Percentiles rank a stretch among this genome's conserved stretches.
phyloP scores from a whole-genome alignment of 2,329 filamentous ascomycete species.

The Talaromyces verruculosus region DNA sequence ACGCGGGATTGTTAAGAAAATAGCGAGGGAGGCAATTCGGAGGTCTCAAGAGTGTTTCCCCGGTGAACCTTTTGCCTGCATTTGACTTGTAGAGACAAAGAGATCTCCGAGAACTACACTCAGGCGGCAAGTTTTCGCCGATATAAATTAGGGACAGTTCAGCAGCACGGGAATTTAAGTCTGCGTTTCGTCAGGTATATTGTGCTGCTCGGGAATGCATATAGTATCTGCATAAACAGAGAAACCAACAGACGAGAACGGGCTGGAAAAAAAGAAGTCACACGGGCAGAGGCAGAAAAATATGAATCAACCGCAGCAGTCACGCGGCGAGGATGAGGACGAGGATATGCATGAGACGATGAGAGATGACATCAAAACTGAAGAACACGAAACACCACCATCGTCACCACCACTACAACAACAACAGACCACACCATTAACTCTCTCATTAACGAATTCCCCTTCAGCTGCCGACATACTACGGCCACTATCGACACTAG shows the following conservation, averaged over 20 bases:
- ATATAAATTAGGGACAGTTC: neutral
- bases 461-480: constrained; percentile 19
- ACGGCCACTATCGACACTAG: constrained; percentile 19
- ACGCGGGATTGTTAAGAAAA: neutral
- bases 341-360: neutral
- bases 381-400: constrained; percentile 4
- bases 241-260: neutral
- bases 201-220: neutral
- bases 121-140: neutral
- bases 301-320: constrained; percentile 1
- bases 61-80: neutral
- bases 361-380: neutral
- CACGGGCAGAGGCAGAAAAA: neutral
- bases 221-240: constrained; percentile 7
- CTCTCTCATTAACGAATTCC: neutral
- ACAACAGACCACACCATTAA: neutral
- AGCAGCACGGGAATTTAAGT: neutral
- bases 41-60: neutral
- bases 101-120: neutral
- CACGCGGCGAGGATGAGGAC: neutral
- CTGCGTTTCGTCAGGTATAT: neutral
- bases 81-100: constrained; percentile 1
- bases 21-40: neutral
- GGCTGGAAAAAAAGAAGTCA: neutral
- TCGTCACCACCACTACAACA: neutral